Percentiles rank a stretch among this genome's conserved stretches.
Evolutionary conservation across 768 basidiomycete genomes (phyloP).

Genomic region (Podaxis pistillaris): DNA sequence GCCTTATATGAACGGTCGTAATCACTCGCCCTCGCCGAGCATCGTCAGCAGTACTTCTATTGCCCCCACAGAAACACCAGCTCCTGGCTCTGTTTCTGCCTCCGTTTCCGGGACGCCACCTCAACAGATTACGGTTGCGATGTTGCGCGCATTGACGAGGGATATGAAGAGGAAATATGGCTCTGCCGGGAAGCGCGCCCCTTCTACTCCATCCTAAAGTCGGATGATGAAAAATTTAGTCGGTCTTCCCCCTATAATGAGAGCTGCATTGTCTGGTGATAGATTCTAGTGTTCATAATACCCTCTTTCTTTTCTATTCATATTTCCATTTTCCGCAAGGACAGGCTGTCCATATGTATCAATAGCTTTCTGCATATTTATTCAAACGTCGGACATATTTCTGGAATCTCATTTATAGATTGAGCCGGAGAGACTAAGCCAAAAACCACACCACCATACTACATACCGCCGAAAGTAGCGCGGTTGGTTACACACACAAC

Average conservation of each 20-base stretch:
- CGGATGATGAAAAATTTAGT: too few species aligned
- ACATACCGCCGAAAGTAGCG: background rate
- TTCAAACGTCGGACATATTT: background rate
- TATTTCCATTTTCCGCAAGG: background rate
- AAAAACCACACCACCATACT: background rate
- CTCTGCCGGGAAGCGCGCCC: background rate
- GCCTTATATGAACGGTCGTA: conserved; percentile 14
- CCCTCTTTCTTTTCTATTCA: background rate
- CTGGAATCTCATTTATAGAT: background rate
- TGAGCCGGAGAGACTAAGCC: background rate
- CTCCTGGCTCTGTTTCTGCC: conserved; percentile 29
- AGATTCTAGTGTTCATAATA: background rate
- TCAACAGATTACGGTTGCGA: conserved; percentile 53
- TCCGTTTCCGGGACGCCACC: conserved; percentile 43
- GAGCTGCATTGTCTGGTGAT: background rate
- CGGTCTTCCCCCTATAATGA: too few species aligned
- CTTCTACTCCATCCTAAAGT: background rate
- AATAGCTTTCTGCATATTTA: background rate
- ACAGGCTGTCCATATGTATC: background rate
- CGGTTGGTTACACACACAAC: background rate
- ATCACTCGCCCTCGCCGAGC: conserved; percentile 13
- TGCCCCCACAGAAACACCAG: background rate
- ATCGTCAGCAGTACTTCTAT: conserved; percentile 11
- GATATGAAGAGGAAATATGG: conserved; percentile 51
- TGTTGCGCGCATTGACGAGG: conserved; percentile 60